Percentiles rank a stretch among this genome's conserved stretches.
phyloP scores from a whole-genome alignment of 129 eudicot species.

The Apium graveolens region DNA sequence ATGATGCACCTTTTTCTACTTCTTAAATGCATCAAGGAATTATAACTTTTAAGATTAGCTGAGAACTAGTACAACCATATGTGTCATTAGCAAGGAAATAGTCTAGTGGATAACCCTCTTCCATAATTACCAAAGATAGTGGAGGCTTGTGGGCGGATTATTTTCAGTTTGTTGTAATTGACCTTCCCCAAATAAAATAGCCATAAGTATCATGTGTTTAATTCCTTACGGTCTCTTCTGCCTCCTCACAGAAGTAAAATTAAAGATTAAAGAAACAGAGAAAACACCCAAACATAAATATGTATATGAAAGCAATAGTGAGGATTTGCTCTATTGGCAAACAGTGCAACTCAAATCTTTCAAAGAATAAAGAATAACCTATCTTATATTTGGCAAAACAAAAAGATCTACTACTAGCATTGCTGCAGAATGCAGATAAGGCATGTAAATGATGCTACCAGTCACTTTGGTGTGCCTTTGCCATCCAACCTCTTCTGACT shows the following conservation, averaged over 20 bases:
- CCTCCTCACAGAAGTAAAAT: too few species aligned
- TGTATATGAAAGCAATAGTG: background rate
- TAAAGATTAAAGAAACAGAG: background rate
- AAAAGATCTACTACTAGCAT: background rate
- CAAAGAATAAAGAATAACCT: slow-evolving; percentile 11
- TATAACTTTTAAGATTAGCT: background rate
- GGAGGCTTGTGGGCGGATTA: background rate
- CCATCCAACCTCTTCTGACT: background rate
- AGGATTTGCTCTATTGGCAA: too few species aligned
- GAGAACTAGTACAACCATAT: background rate
- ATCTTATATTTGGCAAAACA: background rate
- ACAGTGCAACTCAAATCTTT: background rate
- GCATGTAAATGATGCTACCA: too few species aligned
- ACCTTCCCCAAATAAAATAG: background rate
- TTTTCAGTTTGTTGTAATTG: background rate
- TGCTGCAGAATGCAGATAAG: too few species aligned
- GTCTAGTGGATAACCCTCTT: background rate
- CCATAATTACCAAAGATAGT: background rate
- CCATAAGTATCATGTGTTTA: too few species aligned
- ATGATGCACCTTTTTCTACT: background rate
- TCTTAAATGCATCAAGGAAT: too few species aligned
- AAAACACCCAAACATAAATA: background rate
- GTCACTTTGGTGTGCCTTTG: too few species aligned
- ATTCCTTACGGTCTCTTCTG: background rate
- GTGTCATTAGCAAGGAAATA: background rate